phyloP scores from a whole-genome alignment of 768 basidiomycete genomes.

The Phanerodontia chrysosporium region DNA sequence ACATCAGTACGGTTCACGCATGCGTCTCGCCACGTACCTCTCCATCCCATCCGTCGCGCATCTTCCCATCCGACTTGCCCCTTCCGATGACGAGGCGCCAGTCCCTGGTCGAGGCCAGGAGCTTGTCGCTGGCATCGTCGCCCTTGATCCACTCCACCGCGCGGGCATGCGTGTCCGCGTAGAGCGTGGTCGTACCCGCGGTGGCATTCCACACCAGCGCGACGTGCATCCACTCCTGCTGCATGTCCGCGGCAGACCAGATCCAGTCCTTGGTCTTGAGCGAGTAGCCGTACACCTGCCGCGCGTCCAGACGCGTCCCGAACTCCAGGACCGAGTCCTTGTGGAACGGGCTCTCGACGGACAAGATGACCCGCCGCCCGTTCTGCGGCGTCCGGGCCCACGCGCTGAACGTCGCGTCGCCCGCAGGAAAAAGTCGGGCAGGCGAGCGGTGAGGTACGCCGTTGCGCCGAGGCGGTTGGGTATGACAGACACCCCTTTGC shows the following conservation, averaged over 20 bases:
- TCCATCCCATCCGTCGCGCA: neutral
- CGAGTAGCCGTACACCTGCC: neutral
- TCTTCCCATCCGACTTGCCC: neutral
- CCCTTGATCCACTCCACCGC: neutral
- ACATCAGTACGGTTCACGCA: neutral
- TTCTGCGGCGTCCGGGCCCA: neutral
- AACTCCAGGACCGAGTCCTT: neutral
- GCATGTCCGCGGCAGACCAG: neutral
- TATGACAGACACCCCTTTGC: too few relatives aligned
- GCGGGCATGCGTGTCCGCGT: neutral
- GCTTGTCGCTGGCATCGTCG: neutral
- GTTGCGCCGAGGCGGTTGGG: too few relatives aligned
- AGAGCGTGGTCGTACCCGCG: neutral
- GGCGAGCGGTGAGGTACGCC: neutral
- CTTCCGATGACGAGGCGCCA: neutral
- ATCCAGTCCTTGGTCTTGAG: neutral
- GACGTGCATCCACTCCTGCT: neutral
- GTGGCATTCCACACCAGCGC: neutral
- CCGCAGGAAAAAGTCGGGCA: neutral
- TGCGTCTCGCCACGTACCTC: neutral
- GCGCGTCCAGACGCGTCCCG: neutral
- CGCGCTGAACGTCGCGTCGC: neutral
- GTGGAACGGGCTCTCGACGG: neutral
- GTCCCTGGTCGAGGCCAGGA: neutral
- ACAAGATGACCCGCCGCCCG: neutral